Evolutionary conservation across 208 protist genomes (phyloP), one percentile per base, ranked within the genome.

Genomic region (Trypanosoma brucei): DNA sequence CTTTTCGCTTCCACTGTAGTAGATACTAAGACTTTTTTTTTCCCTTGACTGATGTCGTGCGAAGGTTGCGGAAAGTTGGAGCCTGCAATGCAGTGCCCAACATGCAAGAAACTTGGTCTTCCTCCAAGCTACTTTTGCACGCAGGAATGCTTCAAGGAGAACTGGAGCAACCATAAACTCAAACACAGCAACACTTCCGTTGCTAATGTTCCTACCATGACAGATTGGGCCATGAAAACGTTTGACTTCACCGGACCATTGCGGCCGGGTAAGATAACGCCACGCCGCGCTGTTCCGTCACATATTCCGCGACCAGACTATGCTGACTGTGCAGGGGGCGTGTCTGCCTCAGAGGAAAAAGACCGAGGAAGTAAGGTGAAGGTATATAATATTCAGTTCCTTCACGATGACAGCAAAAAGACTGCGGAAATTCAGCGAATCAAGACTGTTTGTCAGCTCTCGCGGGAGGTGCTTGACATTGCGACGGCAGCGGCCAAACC

Each of bases 391-490:
- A 48, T 94, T n/a, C 88, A 90, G 56, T 72, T 76, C 34, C 79
- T 94, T 14, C 82, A 94, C 59, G 84, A 91, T 51, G 76, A 86
- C 71, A 76, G 77, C 55, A 91, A 94, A 39, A 71, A 59, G 33
- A 58, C 63, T 8, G 69, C 59, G 36, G 88, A 94, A 37, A 89
- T 94, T 58, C 77, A 91, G 35, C 88, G 91, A 52, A 93, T 98
- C 60, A 86, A 96, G 58, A 82, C 86, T 7, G 86, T 95, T 2
- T 95, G 91, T 62, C 71, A 73, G 33, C 72, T 97, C 2, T 94
- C 79, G 2, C 84, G 92, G 7, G 88, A 99, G 72, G 96, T 98
- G 59, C 83, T 99, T 4, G 95, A 99, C 68, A 91, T 98, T 44
- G 97, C 95, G 37, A 95, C 81, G 54, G 73, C 70, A 0, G 82